Evolutionary conservation across 2,329 filamentous ascomycete genomes (phyloP).

Genomic region (Verticillium klebahnii): DNA sequence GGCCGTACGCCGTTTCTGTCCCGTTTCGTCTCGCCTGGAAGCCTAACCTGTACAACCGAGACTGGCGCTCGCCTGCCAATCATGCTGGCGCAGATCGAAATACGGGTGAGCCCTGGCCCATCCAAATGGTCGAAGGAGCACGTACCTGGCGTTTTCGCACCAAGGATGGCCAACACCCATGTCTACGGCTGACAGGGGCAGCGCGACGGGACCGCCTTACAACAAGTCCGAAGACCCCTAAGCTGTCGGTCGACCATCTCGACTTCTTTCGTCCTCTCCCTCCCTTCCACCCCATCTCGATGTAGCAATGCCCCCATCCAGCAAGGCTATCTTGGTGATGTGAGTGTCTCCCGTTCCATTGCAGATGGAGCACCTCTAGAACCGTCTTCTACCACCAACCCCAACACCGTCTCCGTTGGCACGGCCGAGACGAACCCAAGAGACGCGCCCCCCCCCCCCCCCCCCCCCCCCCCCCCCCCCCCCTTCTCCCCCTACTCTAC

Average conservation of each 20-base stretch:
- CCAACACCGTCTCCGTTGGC: constrained; percentile 23
- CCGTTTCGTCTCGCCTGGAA: neutral
- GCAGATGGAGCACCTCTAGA: constrained; percentile 26
- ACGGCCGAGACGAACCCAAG: constrained; percentile 26
- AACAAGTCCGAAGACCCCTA: constrained; percentile 3
- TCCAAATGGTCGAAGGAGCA: neutral
- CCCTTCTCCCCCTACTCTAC: constrained; percentile 6
- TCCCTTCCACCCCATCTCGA: constrained; percentile 23
- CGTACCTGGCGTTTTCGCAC: neutral
- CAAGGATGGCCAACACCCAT: constrained; percentile 1
- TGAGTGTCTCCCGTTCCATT: constrained; percentile 29
- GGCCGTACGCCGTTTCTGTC: neutral
- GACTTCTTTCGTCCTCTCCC: constrained; percentile 5
- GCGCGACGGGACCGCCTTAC: constrained; percentile 1
- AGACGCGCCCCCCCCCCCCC: constrained; percentile 5
- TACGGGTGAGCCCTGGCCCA: neutral
- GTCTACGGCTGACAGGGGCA: constrained; percentile 3
- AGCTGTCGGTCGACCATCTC: neutral
- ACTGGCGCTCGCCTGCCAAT: neutral
- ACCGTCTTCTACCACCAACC: constrained; percentile 16
- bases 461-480: constrained; percentile 5
- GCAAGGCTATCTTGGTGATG: constrained; percentile 25
- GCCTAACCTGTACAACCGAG: neutral
- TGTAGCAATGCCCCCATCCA: constrained; percentile 34
- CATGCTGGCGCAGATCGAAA: neutral